Base-by-base conservation (phyloP, 257 asterid genomes). In the Datura wrightii region DNA sequence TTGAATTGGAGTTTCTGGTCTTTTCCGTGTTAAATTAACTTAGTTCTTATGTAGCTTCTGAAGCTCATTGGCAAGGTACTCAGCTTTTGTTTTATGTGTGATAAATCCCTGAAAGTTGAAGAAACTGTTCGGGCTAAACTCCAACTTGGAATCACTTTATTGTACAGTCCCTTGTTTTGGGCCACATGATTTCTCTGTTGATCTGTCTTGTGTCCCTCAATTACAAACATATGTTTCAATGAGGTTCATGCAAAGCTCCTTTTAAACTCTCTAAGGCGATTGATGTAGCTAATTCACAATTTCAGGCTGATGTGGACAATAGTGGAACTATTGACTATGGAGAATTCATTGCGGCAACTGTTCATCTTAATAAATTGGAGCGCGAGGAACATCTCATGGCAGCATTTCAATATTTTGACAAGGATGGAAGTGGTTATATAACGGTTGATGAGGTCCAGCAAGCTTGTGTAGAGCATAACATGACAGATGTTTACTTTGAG, bases 381-480 rank as follows among this genome's bases (percentile, higher is more conserved):
- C 96, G 97, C 2, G 97, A 93, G 89, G 97, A 93, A 84, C 97
- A 93, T 92, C 92, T 93, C 62, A 76, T 91, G 92, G 94, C 94
- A 6, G 97, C 97, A 72, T 93, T 93, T 88, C 94, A 87, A 59
- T 93, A 93, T 85, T 94, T 94, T 86, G 97, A 93, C 89, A 93
- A 92, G 90, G 97, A 93, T 89, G 96, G 92, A 84, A 93, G 97
- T 90, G 96, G 97, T 53, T 93, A 94, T 83, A 95, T 95, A 41
- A 95, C 98, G 2, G 91, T 93, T 36, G 98, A 95, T 70, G 98
- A 95, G 88, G 97, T 95, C 85, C 98, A 95, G 87, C 97, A 92
- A 92, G 98, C 98, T 79, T 94, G 97, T 80, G 83, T 85, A n/a
- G 98, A 94, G 66, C 95, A 90, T 87, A 87, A 87, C 53, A 88